These are phyloP conservation scores for Lentinula sp. DNA, from an alignment of 768 basidiomycete species.

Conservation along the genomic window DNA sequence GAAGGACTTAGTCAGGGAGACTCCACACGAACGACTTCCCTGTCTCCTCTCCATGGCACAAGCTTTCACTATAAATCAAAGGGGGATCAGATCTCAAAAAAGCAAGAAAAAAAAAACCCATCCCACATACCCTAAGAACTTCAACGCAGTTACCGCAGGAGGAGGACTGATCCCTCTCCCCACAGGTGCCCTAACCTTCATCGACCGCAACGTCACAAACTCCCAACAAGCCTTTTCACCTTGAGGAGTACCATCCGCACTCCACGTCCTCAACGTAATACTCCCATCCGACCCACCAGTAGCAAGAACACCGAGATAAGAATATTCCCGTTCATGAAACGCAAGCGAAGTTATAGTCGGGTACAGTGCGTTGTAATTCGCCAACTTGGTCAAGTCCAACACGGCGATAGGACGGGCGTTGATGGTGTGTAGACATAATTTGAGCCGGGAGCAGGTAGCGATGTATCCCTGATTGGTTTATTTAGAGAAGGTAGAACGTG, in stretches of 20 bases:
- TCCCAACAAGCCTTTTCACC: slow-evolving; percentile 70
- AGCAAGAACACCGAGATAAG: slow-evolving; percentile 71
- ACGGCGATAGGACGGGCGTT: slow-evolving; percentile 76
- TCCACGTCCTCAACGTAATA: slow-evolving; percentile 81
- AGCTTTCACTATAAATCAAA: slow-evolving; percentile 36
- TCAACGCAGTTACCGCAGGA: slow-evolving; percentile 68
- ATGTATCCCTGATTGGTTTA: slow-evolving; percentile 63
- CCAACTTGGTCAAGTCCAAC: slow-evolving; percentile 49
- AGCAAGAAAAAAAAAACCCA: slow-evolving; percentile 1
- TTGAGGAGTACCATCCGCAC: slow-evolving; percentile 63
- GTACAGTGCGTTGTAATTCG: slow-evolving; percentile 36
- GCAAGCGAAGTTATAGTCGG: slow-evolving; percentile 68
- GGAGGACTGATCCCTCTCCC: slow-evolving; percentile 30
- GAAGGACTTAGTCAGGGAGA: slow-evolving; percentile 38
- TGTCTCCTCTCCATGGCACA: slow-evolving; percentile 61
- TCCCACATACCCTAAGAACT: slow-evolving; percentile 65
- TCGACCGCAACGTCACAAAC: slow-evolving; percentile 60
- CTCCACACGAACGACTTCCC: slow-evolving; percentile 56
- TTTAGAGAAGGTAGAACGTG: too few relatives aligned
- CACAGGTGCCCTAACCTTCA: slow-evolving; percentile 46
- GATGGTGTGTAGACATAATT: slow-evolving; percentile 78
- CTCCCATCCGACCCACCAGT: slow-evolving; percentile 72
- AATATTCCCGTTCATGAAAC: slow-evolving; percentile 88
- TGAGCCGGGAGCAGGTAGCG: slow-evolving; percentile 69
- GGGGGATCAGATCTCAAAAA: neutral